Base-by-base conservation (phyloP, 2,329 filamentous ascomycete genomes). In the Verticillium longisporum region DNA sequence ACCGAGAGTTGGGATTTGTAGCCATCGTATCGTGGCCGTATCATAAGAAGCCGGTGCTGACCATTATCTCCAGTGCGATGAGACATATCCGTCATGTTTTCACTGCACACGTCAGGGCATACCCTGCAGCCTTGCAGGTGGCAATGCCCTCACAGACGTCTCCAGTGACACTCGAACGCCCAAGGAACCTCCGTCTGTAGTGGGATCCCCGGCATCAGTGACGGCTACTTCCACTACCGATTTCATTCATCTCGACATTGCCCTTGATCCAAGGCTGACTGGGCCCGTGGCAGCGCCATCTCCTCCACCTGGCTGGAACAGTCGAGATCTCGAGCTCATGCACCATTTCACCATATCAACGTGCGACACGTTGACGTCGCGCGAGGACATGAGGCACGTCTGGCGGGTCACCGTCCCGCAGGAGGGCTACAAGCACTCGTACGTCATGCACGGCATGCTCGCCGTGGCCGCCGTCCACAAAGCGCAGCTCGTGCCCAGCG, bases 31-130 rank as follows among this genome's bases (percentile, higher is more conserved):
- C 26, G 26, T 31, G 26, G 26, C 26, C 26, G 26, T 4, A 31
- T 31, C 26, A 4, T 31, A 31, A 21, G 3, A 18, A 50, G n/a
- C 18, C 21, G 6, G 11, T 6, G 9, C 45, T 50, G 21, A 50
- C 45, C 2, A 7, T 9, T 50, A 7, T 7, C 21, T 50, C 13
- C 18, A 67, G 65, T 67, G 65, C 32, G 64, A 73, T 61, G 71
- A 73, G 58, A 63, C 62, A 2, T 65, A 66, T 36, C 70, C 71
- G 7, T 62, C 64, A 21, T 73, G 71, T 37, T 71, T 72, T 61
- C 69, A 73, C 58, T 73, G 71, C 61, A 67, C 63, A 38, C 63
- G 70, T 33, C 68, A 71, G 38, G 64, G 67, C 18, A 69, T 70
- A 13, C 37, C 60, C 10, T 73, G 71, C 62, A 72, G 71, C 59